Conservation (phyloP, 139 green algal genomes). For the Chlorella sorokiniana region DNA sequence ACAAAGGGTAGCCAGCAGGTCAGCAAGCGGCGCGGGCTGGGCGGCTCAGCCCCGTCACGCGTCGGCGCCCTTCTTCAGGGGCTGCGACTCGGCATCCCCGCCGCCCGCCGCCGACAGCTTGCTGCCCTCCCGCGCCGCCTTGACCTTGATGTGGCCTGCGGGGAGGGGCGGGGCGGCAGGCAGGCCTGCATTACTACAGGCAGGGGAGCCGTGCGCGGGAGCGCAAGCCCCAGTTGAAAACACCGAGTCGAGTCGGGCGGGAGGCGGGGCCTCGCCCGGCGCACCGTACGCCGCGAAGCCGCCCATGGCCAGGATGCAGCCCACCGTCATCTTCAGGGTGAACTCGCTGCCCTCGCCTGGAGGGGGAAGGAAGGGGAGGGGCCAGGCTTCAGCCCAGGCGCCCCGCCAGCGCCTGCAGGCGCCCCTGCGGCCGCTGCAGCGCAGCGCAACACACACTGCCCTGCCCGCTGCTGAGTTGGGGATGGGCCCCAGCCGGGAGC, state of each 20-base stretch:
- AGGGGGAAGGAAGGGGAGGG: no score
- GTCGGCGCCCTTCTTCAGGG: background rate
- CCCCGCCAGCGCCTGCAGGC: background rate
- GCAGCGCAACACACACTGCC: background rate
- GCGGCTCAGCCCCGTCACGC: background rate
- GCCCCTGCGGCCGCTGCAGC: no score
- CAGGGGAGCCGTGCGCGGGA: background rate
- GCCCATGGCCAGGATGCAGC: slow-evolving; percentile 44
- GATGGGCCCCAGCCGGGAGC: no score
- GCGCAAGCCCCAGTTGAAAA: background rate
- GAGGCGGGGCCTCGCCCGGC: no score
- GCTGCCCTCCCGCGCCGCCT: background rate
- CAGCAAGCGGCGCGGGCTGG: no score
- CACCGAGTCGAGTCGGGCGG: no score
- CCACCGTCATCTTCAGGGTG: slow-evolving; percentile 53
- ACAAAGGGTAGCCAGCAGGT: no score
- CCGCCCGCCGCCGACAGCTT: background rate
- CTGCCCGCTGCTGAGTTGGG: background rate
- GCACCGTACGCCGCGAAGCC: slow-evolving; percentile 43
- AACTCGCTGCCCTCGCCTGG: slow-evolving; percentile 52
- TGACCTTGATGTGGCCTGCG: slow-evolving; percentile 4
- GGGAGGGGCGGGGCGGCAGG: background rate
- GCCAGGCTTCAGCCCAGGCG: no score
- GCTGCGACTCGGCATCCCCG: background rate
- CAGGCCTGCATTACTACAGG: background rate